Evolutionary conservation across 2,329 filamentous ascomycete genomes (phyloP).

Genomic region (Claviceps fusiformis): DNA sequence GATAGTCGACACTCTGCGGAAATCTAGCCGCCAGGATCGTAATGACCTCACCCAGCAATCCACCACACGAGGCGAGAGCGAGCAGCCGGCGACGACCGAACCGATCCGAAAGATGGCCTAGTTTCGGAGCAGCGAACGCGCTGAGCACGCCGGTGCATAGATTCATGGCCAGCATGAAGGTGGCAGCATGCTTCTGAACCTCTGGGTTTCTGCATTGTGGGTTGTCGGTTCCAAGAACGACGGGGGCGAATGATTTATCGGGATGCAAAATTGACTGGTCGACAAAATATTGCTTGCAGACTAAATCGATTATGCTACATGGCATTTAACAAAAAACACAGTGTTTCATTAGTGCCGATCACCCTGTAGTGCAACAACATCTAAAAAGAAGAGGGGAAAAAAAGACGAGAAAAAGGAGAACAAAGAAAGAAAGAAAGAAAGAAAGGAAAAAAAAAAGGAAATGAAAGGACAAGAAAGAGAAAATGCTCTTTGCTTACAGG

Average conservation of each 20-base stretch:
- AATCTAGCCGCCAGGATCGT: constrained; percentile 67
- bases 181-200: constrained; percentile 63
- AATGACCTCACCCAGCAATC: constrained; percentile 59
- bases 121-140: constrained; percentile 66
- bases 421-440: too few relatives aligned
- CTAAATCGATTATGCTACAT: constrained; percentile 55
- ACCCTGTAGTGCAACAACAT: too few relatives aligned
- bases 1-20: constrained; percentile 59
- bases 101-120: constrained; percentile 77
- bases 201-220: constrained; percentile 67
- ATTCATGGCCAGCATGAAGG: constrained; percentile 64
- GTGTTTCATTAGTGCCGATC: not conserved
- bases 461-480: not conserved
- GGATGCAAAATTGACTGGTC: constrained; percentile 49
- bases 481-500: constrained; percentile 32
- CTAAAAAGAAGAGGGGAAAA: too few relatives aligned
- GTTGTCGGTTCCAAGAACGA: constrained; percentile 55
- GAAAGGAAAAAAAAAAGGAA: too few relatives aligned
- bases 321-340: too few relatives aligned
- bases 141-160: constrained; percentile 65
- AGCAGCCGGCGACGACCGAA: constrained; percentile 69
- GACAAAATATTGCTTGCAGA: constrained; percentile 72
- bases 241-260: constrained; percentile 28
- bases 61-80: constrained; percentile 59
- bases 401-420: too few relatives aligned